These are phyloP conservation scores for Mrakia blollopis DNA, from an alignment of 768 basidiomycete species.

Conservation along the genomic window DNA sequence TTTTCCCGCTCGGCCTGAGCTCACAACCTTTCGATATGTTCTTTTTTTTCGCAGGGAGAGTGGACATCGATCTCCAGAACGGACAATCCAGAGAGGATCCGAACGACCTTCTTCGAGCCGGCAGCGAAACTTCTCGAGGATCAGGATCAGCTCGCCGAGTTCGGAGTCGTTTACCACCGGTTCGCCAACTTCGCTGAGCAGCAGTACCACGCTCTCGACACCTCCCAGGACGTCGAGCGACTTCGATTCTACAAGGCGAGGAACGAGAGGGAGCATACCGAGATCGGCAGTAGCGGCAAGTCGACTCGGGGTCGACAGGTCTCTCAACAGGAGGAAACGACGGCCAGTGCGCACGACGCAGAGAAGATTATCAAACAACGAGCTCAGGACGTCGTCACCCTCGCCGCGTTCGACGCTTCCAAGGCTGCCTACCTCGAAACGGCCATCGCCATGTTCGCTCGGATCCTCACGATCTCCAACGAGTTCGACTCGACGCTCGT, in stretches of 20 bases:
- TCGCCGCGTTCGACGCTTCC: conserved; percentile 48
- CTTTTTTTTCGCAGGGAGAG: conserved; percentile 58
- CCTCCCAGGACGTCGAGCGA: conserved; percentile 64
- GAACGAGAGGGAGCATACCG: conserved; percentile 57
- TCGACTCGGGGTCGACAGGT: not conserved
- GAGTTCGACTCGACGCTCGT: conserved; percentile 68
- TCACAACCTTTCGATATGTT: not conserved
- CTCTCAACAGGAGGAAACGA: conserved; percentile 13
- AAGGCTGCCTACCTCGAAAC: conserved; percentile 62
- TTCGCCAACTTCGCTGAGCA: conserved; percentile 85
- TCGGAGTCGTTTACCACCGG: conserved; percentile 57
- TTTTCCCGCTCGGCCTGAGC: not conserved
- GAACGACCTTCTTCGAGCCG: conserved; percentile 61
- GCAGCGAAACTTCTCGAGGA: conserved; percentile 50
- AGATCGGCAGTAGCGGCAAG: not conserved
- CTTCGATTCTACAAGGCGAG: conserved; percentile 58
- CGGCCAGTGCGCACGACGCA: conserved; percentile 2
- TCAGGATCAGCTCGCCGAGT: conserved; percentile 33
- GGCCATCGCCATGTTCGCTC: conserved; percentile 81
- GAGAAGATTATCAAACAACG: conserved; percentile 43
- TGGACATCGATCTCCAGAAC: conserved; percentile 87
- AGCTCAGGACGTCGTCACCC: conserved; percentile 53
- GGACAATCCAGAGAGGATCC: conserved; percentile 69
- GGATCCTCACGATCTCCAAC: conserved; percentile 64
- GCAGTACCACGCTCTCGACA: conserved; percentile 68